phyloP scores from a whole-genome alignment of 2,329 filamentous ascomycete genomes.

The Chaetomium olivaceum region DNA sequence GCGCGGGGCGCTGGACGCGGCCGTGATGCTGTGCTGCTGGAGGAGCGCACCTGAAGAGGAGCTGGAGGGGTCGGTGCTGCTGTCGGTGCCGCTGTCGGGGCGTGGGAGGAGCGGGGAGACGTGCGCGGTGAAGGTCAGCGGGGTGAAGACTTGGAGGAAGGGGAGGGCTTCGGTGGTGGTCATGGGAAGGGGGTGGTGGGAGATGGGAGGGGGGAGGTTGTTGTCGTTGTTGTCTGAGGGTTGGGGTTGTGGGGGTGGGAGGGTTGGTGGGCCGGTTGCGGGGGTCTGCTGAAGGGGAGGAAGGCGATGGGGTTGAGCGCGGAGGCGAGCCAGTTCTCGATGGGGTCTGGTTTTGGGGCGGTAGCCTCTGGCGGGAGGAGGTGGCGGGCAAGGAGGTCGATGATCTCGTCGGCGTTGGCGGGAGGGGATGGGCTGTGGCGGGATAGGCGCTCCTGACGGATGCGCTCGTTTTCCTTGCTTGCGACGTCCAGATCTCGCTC shows the following conservation, averaged over 20 bases:
- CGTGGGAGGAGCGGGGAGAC: slow-evolving; percentile 51
- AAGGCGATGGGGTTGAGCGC: slow-evolving; percentile 54
- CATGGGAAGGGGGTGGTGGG: slow-evolving; percentile 66
- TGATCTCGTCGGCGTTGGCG: slow-evolving; percentile 38
- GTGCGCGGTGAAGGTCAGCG: slow-evolving; percentile 61
- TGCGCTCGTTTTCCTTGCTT: slow-evolving; percentile 58
- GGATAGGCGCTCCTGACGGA: slow-evolving; percentile 46
- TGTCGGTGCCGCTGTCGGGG: slow-evolving; percentile 15
- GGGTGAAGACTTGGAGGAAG: slow-evolving; percentile 70
- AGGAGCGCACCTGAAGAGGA: too few species aligned
- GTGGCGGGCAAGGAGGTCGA: slow-evolving; percentile 46
- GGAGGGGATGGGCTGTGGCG: slow-evolving; percentile 35
- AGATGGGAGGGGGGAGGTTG: slow-evolving; percentile 46
- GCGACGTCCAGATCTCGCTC: slow-evolving; percentile 60
- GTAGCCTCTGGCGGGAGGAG: slow-evolving; percentile 41
- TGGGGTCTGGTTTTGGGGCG: slow-evolving; percentile 34
- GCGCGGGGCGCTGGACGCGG: slow-evolving; percentile 47
- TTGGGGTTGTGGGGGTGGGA: slow-evolving; percentile 31
- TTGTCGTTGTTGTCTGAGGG: slow-evolving; percentile 25
- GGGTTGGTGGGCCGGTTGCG: slow-evolving; percentile 30
- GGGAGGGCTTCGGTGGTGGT: slow-evolving; percentile 64
- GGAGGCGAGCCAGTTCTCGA: slow-evolving; percentile 48
- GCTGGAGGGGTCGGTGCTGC: neutral
- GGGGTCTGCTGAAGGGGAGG: slow-evolving; percentile 51
- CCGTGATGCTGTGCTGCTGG: slow-evolving; percentile 59